Evolutionary conservation across 1,284 basidiomycete genomes (phyloP).

Genomic region (Rhizopogon hawkerae): DNA sequence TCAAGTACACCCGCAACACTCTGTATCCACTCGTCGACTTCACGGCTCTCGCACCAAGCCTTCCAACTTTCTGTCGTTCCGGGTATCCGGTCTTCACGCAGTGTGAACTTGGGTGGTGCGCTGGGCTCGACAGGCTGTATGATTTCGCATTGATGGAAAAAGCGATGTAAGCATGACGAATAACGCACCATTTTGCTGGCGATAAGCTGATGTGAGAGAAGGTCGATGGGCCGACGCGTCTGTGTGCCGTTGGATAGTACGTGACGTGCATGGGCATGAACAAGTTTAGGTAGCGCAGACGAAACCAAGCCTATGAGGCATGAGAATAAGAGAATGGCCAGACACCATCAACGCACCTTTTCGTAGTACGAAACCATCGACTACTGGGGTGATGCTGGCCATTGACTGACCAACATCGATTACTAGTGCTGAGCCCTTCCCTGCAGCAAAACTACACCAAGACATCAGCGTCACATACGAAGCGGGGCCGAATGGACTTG

Average conservation of each 20-base stretch:
- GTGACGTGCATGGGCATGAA: constrained; percentile 67
- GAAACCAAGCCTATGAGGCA: constrained; percentile 50
- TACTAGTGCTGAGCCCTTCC: constrained; percentile 92
- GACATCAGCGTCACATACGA: constrained; percentile 7
- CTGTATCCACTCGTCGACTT: constrained; percentile 94
- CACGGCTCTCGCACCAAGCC: constrained; percentile 72
- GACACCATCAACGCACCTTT: constrained; percentile 56
- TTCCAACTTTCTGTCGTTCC: constrained; percentile 76
- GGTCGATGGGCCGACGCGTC: constrained; percentile 49
- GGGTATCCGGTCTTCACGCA: constrained; percentile 68
- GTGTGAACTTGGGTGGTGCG: constrained; percentile 51
- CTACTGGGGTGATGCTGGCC: constrained; percentile 89
- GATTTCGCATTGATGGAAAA: constrained; percentile 1
- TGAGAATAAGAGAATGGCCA: not conserved
- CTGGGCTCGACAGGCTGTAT: constrained; percentile 55
- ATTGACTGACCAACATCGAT: constrained; percentile 89
- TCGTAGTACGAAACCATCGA: constrained; percentile 95
- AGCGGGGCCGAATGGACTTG: constrained; percentile 35
- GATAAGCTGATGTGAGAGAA: constrained; percentile 83
- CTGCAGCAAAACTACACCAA: constrained; percentile 76
- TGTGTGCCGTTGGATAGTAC: constrained; percentile 43
- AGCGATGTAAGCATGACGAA: not conserved
- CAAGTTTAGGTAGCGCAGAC: constrained; percentile 66
- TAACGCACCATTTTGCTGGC: constrained; percentile 57
- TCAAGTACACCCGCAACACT: constrained; percentile 79